Base-by-base conservation (phyloP, 2,329 filamentous ascomycete genomes). In the Aspergillus tanneri region DNA sequence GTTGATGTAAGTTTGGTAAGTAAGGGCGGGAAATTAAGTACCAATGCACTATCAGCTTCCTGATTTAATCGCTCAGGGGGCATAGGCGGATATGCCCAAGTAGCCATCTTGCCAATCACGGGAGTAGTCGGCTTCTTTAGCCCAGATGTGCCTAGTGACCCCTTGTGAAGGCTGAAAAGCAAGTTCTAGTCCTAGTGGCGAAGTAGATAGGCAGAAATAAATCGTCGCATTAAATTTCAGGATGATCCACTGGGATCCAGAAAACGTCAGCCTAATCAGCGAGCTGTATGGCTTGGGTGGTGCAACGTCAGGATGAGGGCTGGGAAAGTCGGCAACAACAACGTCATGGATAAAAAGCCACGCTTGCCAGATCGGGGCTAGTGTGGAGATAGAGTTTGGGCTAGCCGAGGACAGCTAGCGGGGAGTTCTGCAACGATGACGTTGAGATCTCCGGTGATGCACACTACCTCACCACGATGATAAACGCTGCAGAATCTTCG, bases 71-170 rank as follows among this genome's bases (percentile, higher is more conserved):
- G 69, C 42, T 75, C 72, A 24, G 73, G 67, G 16, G 77, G 66
- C 30, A 83, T 74, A 44, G 79, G 76, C 49, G 82, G 82, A 72
- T 82, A 85, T 44, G 82, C 75, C 64, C 79, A 77, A 35, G 81
- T 80, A 14, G 82, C 81, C 82, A 85, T 85, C 3, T n/a, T 52
- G 24, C 16, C 14, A 21, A 46, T 24, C 30, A 34, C 5, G 14
- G 19, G 30, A 3, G 30, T 18, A 34, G 30, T 34, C 30, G 30
- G 30, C 30, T 34, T 34, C 14, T 34, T 19, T 11, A 34, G 30
- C 16, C 30, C 16, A 18, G 30, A 43, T 27, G 21, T 23, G 41
- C 25, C 27, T 23, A 43, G 41, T 43, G 18, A 21, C n/a, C 41
- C 30, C 27, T 34, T 34, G 21, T 27, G 11, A 43, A n/a, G 16